Percentiles rank a stretch among this genome's conserved stretches.
Evolutionary conservation across 2,329 filamentous ascomycete species (phyloP).

Genomic region (Fusarium liriodendri): DNA sequence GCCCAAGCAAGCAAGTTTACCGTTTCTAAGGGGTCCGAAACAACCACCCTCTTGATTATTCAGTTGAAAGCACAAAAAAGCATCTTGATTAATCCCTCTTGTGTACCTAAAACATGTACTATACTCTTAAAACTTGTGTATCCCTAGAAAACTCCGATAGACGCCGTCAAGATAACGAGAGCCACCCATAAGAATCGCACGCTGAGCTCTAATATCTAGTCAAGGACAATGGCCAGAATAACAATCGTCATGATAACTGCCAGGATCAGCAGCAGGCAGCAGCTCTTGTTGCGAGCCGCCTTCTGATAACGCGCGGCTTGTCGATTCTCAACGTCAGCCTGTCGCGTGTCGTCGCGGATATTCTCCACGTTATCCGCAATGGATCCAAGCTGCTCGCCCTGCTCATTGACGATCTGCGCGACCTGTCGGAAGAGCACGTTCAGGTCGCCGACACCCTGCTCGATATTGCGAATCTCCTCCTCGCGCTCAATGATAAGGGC

Average conservation of each 20-base stretch:
- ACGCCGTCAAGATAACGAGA: constrained; percentile 36
- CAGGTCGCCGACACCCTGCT: constrained; percentile 93
- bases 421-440: constrained; percentile 98
- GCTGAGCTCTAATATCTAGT: constrained; percentile 56
- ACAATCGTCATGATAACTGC: constrained; percentile 91
- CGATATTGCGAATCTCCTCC: constrained; percentile 96
- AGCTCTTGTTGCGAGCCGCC: constrained; percentile 93
- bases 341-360: constrained; percentile 82
- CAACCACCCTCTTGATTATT: not conserved
- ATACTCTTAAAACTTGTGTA: constrained; percentile 35
- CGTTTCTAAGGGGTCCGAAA: constrained; percentile 35
- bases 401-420: constrained; percentile 95
- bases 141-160: constrained; percentile 42
- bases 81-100: constrained; percentile 26
- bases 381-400: constrained; percentile 87
- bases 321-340: constrained; percentile 86
- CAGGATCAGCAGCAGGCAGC: constrained; percentile 89
- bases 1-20: constrained; percentile 19
- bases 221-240: constrained; percentile 84
- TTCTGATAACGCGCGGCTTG: constrained; percentile 93
- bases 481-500: constrained; percentile 95
- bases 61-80: not conserved
- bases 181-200: constrained; percentile 20
- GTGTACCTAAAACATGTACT: constrained; percentile 39
- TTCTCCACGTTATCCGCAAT: constrained; percentile 91